These are phyloP conservation scores for Hypomontagnella submonticulosa DNA, from an alignment of 495 filamentous ascomycete genomes.

Conservation along the genomic window DNA sequence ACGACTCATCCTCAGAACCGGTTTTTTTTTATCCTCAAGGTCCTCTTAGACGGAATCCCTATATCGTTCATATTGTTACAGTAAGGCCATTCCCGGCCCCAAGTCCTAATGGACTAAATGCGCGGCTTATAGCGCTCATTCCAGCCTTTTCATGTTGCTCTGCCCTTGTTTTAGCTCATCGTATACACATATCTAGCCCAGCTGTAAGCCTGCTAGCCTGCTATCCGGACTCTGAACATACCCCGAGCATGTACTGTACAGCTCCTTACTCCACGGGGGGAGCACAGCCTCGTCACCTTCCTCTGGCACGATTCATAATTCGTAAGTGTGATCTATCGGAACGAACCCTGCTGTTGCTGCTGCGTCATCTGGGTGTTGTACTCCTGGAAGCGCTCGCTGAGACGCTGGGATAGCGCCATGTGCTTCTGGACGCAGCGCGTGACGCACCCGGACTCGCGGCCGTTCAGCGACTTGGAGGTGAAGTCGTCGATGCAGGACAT, in stretches of 20 bases:
- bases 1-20: not conserved
- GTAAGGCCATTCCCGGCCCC: conserved; percentile 14
- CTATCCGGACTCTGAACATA: not conserved
- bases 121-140: not conserved
- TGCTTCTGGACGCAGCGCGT: conserved; percentile 95
- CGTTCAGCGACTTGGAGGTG: conserved; percentile 90
- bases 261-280: not conserved
- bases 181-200: conserved; percentile 4
- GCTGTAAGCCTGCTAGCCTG: too few relatives aligned
- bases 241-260: conserved; percentile 6
- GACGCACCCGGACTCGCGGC: conserved; percentile 88
- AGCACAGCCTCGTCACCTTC: not conserved
- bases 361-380: conserved; percentile 87
- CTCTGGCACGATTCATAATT: too few relatives aligned
- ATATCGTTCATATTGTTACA: conserved; percentile 32
- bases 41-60: not conserved
- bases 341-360: conserved; percentile 54
- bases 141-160: not conserved
- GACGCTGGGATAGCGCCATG: conserved; percentile 83
- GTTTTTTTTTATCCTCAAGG: not conserved
- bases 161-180: not conserved
- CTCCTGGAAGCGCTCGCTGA: conserved; percentile 94
- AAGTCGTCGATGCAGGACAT: conserved; percentile 98
- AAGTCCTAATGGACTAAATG: not conserved
- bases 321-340: conserved; percentile 30